Conservation (phyloP, 495 filamentous ascomycete species). For the Pyrenula massariospora region DNA sequence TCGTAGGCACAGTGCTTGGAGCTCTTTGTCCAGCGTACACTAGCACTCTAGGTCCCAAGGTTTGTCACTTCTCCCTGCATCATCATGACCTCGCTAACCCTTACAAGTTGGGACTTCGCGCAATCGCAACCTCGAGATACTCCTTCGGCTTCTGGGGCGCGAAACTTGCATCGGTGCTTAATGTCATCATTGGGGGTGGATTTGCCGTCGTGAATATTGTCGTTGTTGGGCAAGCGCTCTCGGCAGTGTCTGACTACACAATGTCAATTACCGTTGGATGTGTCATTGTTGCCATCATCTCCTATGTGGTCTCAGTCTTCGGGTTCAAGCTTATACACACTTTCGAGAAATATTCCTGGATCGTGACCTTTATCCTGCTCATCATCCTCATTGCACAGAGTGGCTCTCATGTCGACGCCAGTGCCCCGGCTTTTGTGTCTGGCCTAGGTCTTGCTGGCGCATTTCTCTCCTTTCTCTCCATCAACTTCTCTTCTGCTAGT, state of each 20-base stretch:
- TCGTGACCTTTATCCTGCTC: conserved; percentile 44
- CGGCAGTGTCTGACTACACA: conserved; percentile 21
- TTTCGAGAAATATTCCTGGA: conserved; percentile 52
- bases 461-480: conserved; percentile 38
- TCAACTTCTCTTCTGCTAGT: conserved; percentile 46
- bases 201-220: conserved; percentile 27
- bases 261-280: conserved; percentile 28
- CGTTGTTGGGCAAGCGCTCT: conserved; percentile 24
- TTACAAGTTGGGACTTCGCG: conserved; percentile 5
- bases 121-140: conserved; percentile 18
- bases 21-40: conserved; percentile 7
- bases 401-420: conserved; percentile 32
- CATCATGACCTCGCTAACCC: not conserved
- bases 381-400: conserved; percentile 43
- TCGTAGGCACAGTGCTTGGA: conserved; percentile 24
- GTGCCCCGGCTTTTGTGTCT: conserved; percentile 20
- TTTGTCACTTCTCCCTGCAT: not conserved
- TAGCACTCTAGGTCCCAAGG: conserved; percentile 4
- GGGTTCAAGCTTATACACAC: conserved; percentile 44
- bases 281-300: conserved; percentile 36
- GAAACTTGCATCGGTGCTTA: conserved; percentile 17
- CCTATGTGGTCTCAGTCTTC: conserved; percentile 45
- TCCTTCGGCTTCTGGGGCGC: conserved; percentile 22
- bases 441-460: conserved; percentile 30
- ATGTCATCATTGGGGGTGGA: conserved; percentile 21